Evolutionary conservation across 2,329 filamentous ascomycete species (phyloP), one percentile per base, ranked within the genome.

Genomic region (Colletotrichum musae): DNA sequence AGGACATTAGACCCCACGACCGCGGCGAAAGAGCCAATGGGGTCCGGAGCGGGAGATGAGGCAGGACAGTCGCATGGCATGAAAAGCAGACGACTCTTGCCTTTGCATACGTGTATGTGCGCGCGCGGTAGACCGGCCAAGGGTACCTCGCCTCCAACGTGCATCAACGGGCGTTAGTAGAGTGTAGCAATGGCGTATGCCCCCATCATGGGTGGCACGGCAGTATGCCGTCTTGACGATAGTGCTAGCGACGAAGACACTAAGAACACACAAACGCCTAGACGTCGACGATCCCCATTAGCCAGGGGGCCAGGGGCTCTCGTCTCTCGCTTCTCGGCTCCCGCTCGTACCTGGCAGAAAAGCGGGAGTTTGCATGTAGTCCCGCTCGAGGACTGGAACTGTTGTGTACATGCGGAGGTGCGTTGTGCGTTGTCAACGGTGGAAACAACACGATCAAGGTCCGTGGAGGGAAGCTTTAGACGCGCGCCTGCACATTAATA

Each of bases 401-500:
- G 21, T 2, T 24, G 21, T 24, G 24, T 28, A 10, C 16, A n/a
- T n/a, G 52, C 21, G 12, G 45, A 43, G 12, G 47, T 24, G 24
- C 13, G 56, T 43, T 43, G 41, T 15, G 41, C 41, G 41, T 41
- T 59, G 64, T 53, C 26, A 58, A 58, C 51, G 48, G 53, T 57
- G 43, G 45, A 45, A 59, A 54, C n/a, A 48, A 24, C 15, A 50
- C 57, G 61, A 65, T 70, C 58, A 64, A 58, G 64, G 47, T 68
- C 43, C 15, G 32, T 36, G 32, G 32, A 36, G 32, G 32, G 10
- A 36, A 6, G 10, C 36, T 43, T 68, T 71, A 71, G 69, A 71
- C 69, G 69, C 69, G 69, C 69, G 69, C 69, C 65, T 71, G 56
- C 54, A 64, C n/a, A 43, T 1, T 48, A n/a, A 47, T 48, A n/a